A percentile compares a stretch with the other conserved stretches of the same genome.
phyloP scores from a whole-genome alignment of 495 filamentous ascomycete genomes.

The Daldinia caldariorum region DNA sequence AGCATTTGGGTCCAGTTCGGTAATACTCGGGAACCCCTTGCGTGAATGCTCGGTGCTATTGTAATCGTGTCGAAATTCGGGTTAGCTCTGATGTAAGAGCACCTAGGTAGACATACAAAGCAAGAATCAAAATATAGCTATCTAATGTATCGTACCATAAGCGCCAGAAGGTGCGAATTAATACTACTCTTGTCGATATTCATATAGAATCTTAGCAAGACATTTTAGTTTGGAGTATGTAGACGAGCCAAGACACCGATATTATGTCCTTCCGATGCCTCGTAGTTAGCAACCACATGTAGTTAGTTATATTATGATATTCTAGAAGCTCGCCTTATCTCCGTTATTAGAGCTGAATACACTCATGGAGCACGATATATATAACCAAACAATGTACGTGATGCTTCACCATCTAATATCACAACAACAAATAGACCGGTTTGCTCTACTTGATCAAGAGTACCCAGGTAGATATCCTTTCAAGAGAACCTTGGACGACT shows the following conservation, averaged over 20 bases:
- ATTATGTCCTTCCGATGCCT: no score
- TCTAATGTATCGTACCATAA: background rate
- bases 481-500: background rate
- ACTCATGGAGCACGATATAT: background rate
- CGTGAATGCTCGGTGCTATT: no score
- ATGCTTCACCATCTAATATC: background rate
- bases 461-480: background rate
- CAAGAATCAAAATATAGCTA: no score
- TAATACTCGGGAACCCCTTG: no score
- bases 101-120: no score
- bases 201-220: background rate
- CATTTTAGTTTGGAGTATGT: background rate
- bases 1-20: no score
- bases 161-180: background rate
- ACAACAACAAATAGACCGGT: background rate
- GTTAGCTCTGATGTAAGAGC: no score
- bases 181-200: background rate
- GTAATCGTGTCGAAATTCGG: no score
- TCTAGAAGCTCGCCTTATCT: background rate
- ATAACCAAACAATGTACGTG: background rate
- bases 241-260: background rate
- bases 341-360: background rate
- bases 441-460: background rate
- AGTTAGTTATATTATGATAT: no score
- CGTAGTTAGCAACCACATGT: no score